Base-by-base conservation (phyloP, 2,329 filamentous ascomycete genomes). In the Aspergillus cejpii region DNA sequence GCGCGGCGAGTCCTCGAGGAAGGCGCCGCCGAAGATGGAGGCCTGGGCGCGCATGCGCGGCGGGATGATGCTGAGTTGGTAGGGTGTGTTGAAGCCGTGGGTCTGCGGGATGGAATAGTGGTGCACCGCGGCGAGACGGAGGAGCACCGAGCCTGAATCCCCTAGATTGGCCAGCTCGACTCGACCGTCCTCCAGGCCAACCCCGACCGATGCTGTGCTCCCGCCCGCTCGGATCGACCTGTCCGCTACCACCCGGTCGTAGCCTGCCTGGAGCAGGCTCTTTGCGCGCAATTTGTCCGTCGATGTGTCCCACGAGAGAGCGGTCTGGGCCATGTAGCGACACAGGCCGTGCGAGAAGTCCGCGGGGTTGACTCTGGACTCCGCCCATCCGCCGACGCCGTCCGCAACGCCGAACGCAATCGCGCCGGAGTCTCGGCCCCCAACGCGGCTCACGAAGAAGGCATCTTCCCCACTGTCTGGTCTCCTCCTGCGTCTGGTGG, bases 31-130 rank as follows among this genome's bases (percentile, higher is more conserved):
- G 64, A 95, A 97, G 21, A 87, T 80, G 10, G 83, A 80, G 57
- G 89, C 84, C 58, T 92, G 86, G 17, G 81, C 79, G 45, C 88
- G 78, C 68, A 95, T 83, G 56, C 79, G 80, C 3, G 84, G 79
- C 0, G 92, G 91, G 6, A 96, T 83, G 42, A 95, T 82, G 43
- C 88, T 91, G 31, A 98, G 78, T 66, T 98, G 92, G 62, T 87
- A 98, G 0, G 92, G 92, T 0, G 92, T 97, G 68, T 98, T 98
- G 77, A 98, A 98, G 34, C 84, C 89, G 66, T 98, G 92, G 0
- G 89, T 96, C 68, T 98, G 92, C 19, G 88, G 85, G 38, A 83
- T 79, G 1, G 89, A 94, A 61, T 82, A 84, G 44, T 84, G 79
- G 64, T 92, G 84, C 24, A 98, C 86, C 11, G 85, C 87, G 55